Evolutionary conservation across 2,329 filamentous ascomycete genomes (phyloP), one percentile per base, ranked within the genome.

Genomic region (Aspergillus unguis): DNA sequence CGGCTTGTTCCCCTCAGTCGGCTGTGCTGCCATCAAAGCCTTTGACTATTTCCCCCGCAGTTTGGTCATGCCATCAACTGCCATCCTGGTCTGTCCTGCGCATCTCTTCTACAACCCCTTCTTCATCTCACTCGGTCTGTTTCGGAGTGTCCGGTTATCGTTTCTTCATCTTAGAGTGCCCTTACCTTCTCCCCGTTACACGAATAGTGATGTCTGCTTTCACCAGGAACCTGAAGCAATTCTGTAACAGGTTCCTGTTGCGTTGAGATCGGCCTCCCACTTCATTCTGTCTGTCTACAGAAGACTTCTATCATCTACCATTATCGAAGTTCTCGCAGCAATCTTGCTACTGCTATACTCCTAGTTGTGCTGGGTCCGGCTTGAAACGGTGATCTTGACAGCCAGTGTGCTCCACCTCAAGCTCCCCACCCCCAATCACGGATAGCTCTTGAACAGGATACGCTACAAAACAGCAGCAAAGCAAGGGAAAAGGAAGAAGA

Each of bases 381-480:
- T 37, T 25, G 36, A 25, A 36, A 44, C 37, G 11, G 41, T 50
- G 50, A 45, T 40, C 45, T 29, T 50, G 36, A 43, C 31, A 37
- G 23, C 31, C 17, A 17, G 17, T 17, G 17, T 50, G 11, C 27
- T 35, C n/a, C 46, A 33, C 25, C 53, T 55, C 49, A 44, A 55
- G 48, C 54, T 53, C 50, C 46, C 50, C 46, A 48, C 50, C 40
- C 35, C 52, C 53, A 53, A 44, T 58, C 57, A 57, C 48, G 54
- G 58, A 56, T 45, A 48, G 41, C 41, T 43, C 25, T 41, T 29
- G 36, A 43, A 23, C 27, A 40, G 8, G 28, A 41, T 37, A 44
- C 27, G 7, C 40, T 29, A 33, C 32, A 29, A 35, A 11, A 32
- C 11, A 27, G 8, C 31, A 11, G 32, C 23, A 25, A 29, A 33